phyloP scores from a whole-genome alignment of 495 filamentous ascomycete species.

The Podospora didyma region DNA sequence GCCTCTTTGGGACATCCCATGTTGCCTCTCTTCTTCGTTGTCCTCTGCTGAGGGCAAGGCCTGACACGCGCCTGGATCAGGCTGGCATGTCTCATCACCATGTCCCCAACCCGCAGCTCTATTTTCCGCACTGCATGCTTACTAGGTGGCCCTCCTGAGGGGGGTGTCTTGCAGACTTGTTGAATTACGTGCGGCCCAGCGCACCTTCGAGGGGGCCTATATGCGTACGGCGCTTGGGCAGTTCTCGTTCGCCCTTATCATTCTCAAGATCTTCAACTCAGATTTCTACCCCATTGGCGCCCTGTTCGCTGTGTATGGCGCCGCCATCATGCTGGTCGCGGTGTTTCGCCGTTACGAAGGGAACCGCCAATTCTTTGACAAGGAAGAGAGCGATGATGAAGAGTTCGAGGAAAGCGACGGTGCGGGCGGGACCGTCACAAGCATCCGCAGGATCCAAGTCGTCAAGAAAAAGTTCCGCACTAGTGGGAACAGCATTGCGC shows the following conservation, averaged over 20 bases:
- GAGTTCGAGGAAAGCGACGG: conserved; percentile 17
- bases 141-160: background rate
- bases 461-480: conserved; percentile 76
- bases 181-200: conserved; percentile 88
- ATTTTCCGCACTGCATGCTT: background rate
- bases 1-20: background rate
- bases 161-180: conserved; percentile 52
- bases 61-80: too few relatives aligned
- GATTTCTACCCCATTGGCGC: conserved; percentile 95
- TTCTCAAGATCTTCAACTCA: conserved; percentile 92
- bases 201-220: conserved; percentile 97
- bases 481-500: conserved; percentile 76
- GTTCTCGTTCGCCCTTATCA: conserved; percentile 90
- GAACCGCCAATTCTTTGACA: conserved; percentile 88
- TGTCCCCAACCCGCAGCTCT: background rate
- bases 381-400: conserved; percentile 45
- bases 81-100: background rate
- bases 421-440: conserved; percentile 7
- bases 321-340: conserved; percentile 74
- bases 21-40: background rate
- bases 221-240: conserved; percentile 89
- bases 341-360: conserved; percentile 82
- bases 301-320: conserved; percentile 86
- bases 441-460: conserved; percentile 22
- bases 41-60: too few relatives aligned